A percentile compares a stretch with the other conserved stretches of the same genome.
Conservation (phyloP, 768 basidiomycete species). For the Termitomyces sp. region DNA sequence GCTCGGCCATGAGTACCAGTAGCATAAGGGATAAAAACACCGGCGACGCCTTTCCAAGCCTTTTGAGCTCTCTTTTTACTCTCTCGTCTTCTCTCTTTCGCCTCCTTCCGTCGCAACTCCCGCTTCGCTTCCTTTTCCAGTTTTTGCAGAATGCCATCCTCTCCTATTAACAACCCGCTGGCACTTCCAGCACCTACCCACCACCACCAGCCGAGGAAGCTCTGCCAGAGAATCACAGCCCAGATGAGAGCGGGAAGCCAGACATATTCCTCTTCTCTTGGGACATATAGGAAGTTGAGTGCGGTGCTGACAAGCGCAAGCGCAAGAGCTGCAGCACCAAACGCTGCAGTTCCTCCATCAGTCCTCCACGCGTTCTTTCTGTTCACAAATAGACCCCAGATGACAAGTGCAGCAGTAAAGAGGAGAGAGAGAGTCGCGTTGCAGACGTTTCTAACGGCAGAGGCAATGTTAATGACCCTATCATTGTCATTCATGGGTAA, state of each 20-base stretch:
- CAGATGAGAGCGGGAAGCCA: conserved; percentile 92
- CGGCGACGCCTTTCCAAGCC: conserved; percentile 55
- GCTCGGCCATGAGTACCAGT: background rate
- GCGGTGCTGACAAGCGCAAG: conserved; percentile 82
- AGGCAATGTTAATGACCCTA: conserved; percentile 48
- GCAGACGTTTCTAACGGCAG: conserved; percentile 87
- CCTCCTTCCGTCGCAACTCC: conserved; percentile 38
- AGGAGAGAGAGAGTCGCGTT: conserved; percentile 95
- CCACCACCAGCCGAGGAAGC: conserved; percentile 98
- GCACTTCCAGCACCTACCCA: conserved; percentile 95
- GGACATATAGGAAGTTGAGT: conserved; percentile 86
- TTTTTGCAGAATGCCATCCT: conserved; percentile 62
- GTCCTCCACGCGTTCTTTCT: conserved; percentile 91
- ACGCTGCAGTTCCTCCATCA: conserved; percentile 93
- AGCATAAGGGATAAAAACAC: conserved; percentile 33
- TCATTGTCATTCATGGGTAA: conserved; percentile 52
- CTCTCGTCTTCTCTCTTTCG: conserved; percentile 41
- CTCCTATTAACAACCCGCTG: conserved; percentile 33
- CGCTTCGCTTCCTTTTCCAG: conserved; percentile 49
- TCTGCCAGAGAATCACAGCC: conserved; percentile 95
- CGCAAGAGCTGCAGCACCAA: conserved; percentile 77
- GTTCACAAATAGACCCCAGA: conserved; percentile 93
- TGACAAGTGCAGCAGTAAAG: conserved; percentile 82
- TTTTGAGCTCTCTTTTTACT: conserved; percentile 49
- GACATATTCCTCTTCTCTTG: conserved; percentile 74